phyloP scores from a whole-genome alignment of 257 asterid genomes.

The Solanum etuberosum region DNA sequence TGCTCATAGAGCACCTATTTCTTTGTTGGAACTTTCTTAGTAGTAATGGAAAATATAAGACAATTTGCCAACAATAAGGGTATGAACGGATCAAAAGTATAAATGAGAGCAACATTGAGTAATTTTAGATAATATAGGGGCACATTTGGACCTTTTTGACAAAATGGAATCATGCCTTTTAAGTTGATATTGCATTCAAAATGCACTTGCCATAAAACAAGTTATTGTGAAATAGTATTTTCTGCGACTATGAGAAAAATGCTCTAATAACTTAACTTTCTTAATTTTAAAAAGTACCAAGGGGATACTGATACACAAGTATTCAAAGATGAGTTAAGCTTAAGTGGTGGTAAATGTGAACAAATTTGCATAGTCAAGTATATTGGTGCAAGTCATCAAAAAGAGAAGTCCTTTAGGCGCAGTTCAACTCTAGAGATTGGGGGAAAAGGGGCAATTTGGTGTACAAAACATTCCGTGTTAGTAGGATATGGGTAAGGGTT shows the following conservation, averaged over 20 bases:
- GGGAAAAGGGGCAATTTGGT: background rate
- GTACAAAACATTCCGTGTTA: no score
- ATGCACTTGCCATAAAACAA: background rate
- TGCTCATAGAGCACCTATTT: background rate
- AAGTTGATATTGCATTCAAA: background rate
- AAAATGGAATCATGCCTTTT: background rate
- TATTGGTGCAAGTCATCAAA: background rate
- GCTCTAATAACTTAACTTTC: background rate
- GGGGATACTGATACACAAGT: background rate
- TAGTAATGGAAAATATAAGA: background rate
- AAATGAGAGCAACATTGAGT: background rate
- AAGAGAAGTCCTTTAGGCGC: background rate
- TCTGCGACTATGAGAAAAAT: background rate
- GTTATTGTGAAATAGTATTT: background rate
- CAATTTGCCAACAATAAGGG: background rate
- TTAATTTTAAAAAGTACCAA: background rate
- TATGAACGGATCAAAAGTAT: background rate
- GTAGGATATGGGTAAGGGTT: background rate
- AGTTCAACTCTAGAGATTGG: background rate
- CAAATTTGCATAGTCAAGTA: background rate
- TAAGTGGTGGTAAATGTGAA: background rate
- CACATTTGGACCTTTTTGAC: background rate
- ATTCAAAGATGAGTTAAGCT: background rate
- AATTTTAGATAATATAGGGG: background rate
- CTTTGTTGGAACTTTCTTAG: background rate